phyloP scores from a whole-genome alignment of 1,139 yeast species.

The Zhuliangozyma parablackwelliae region DNA sequence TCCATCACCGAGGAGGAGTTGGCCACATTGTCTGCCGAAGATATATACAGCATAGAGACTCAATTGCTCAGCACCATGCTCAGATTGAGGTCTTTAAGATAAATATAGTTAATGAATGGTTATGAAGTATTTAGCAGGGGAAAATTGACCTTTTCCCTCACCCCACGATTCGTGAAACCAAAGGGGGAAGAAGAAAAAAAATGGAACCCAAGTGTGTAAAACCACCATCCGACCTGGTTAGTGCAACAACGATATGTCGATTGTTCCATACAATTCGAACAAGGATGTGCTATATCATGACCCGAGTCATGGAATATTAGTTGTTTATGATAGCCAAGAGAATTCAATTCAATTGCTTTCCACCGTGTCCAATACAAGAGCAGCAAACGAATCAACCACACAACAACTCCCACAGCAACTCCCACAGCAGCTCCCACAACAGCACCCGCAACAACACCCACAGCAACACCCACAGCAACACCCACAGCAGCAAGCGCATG shows the following conservation, averaged over 20 bases:
- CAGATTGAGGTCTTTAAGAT: constrained; percentile 7
- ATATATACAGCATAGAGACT: constrained; percentile 27
- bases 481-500: neutral
- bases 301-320: constrained; percentile 38
- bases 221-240: no score
- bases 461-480: neutral
- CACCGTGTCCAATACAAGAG: constrained; percentile 5
- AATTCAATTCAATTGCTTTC: constrained; percentile 36
- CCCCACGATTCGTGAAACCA: no score
- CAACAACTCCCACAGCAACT: neutral
- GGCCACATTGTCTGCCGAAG: constrained; percentile 12
- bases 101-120: no score
- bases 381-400: neutral
- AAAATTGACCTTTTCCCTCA: no score
- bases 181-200: no score
- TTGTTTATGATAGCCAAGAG: constrained; percentile 38
- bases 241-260: constrained; percentile 37
- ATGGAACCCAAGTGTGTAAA: no score
- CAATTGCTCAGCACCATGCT: constrained; percentile 29
- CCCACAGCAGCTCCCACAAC: neutral
- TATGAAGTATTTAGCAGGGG: no score
- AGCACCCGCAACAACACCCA: neutral
- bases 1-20: constrained; percentile 14
- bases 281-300: constrained; percentile 36
- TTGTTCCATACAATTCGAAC: constrained; percentile 34